Evolutionary conservation across 2,329 filamentous ascomycete species (phyloP).

Genomic region (Shiraia bambusicola): DNA sequence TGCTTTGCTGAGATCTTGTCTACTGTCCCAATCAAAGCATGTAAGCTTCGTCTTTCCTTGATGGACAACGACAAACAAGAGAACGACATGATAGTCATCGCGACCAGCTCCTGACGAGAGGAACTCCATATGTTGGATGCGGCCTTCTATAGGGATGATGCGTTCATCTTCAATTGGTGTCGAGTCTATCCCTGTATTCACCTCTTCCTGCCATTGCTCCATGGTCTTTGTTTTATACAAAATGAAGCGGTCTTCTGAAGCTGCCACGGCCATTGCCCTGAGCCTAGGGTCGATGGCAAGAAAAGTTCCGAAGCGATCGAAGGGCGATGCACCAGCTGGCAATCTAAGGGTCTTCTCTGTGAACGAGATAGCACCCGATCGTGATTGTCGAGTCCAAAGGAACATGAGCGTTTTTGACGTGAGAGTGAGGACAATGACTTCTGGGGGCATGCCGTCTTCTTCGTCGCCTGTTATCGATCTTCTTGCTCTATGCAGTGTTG

Average conservation of each 20-base stretch:
- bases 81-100: slow-evolving; percentile 69
- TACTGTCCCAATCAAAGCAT: slow-evolving; percentile 54
- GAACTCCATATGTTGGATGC: slow-evolving; percentile 88
- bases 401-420: slow-evolving; percentile 75
- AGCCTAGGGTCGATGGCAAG: slow-evolving; percentile 76
- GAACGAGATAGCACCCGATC: slow-evolving; percentile 59
- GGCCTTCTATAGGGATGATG: slow-evolving; percentile 55
- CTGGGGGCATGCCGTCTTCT: slow-evolving; percentile 60
- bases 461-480: slow-evolving; percentile 22
- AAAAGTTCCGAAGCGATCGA: slow-evolving; percentile 62
- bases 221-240: slow-evolving; percentile 69
- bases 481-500: slow-evolving; percentile 13
- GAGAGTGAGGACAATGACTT: slow-evolving; percentile 76
- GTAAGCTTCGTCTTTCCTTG: slow-evolving; percentile 50
- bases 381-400: slow-evolving; percentile 61
- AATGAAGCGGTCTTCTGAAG: slow-evolving; percentile 68
- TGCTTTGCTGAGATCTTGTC: slow-evolving; percentile 45
- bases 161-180: slow-evolving; percentile 61
- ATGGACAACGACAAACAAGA: slow-evolving; percentile 63
- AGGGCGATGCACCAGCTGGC: slow-evolving; percentile 56
- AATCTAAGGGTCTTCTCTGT: slow-evolving; percentile 61
- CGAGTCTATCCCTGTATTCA: slow-evolving; percentile 46
- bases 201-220: slow-evolving; percentile 52
- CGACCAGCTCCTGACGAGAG: slow-evolving; percentile 69
- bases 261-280: slow-evolving; percentile 66